Percentiles rank a stretch among this genome's conserved stretches.
phyloP scores from a whole-genome alignment of 2,329 filamentous ascomycete genomes.

The Cytospora mali region DNA sequence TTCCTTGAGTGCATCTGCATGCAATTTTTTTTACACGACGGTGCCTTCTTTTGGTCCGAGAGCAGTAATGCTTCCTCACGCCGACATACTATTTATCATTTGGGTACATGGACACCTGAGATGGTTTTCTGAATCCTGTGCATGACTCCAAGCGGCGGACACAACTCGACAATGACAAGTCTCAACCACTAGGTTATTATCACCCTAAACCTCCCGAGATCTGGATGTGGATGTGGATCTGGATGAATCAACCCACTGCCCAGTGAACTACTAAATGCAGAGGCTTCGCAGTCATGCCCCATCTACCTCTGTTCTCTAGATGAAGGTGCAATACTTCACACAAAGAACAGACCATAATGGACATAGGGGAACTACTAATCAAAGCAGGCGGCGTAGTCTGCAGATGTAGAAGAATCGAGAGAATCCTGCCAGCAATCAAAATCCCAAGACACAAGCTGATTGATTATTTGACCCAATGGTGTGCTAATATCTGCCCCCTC shows the following conservation, averaged over 20 bases:
- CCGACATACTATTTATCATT: background rate
- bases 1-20: background rate
- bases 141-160: background rate
- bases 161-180: background rate
- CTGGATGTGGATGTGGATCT: background rate
- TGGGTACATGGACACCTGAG: background rate
- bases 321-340: background rate
- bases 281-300: background rate
- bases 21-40: background rate
- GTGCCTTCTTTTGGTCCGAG: background rate
- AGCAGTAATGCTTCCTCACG: background rate
- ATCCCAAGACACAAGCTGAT: background rate
- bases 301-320: background rate
- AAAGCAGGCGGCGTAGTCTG: constrained; percentile 5
- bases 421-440: background rate
- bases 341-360: constrained; percentile 9
- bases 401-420: constrained; percentile 11
- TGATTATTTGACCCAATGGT: background rate
- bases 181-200: background rate
- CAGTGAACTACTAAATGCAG: background rate
- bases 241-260: background rate
- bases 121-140: background rate
- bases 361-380: constrained; percentile 9
- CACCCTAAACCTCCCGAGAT: too few species aligned
- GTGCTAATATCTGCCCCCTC: background rate